Percentiles rank a stretch among this genome's conserved stretches.
Evolutionary conservation across 345 rosid genomes (phyloP).

Genomic region (Limnanthes douglasii): DNA sequence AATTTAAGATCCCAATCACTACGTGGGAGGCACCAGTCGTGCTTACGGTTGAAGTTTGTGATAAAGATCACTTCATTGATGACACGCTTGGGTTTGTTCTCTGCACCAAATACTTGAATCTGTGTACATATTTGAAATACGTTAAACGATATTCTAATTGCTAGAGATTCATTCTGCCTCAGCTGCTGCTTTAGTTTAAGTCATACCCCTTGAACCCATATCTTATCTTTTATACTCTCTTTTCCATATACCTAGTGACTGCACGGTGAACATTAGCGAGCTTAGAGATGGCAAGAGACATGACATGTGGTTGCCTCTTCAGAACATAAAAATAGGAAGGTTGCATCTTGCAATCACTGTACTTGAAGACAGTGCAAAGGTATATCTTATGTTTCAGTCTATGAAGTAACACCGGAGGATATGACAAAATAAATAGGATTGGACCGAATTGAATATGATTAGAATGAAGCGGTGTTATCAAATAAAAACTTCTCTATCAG

Average conservation of each 20-base stretch:
- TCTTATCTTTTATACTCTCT: neutral
- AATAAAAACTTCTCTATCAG: neutral
- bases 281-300: constrained; percentile 60
- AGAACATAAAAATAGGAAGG: constrained; percentile 65
- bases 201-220: too few species aligned
- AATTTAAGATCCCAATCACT: constrained; percentile 58
- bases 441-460: too few species aligned
- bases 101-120: constrained; percentile 1
- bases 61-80: constrained; percentile 74
- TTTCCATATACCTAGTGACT: constrained; percentile 35
- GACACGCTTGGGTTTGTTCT: constrained; percentile 71
- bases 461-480: too few species aligned
- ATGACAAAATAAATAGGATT: too few species aligned
- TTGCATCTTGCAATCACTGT: constrained; percentile 70
- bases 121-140: neutral
- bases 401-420: too few species aligned
- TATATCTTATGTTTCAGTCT: constrained; percentile 12
- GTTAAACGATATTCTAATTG: neutral
- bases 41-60: constrained; percentile 60
- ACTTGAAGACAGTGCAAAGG: constrained; percentile 36
- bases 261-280: constrained; percentile 43
- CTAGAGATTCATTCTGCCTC: neutral
- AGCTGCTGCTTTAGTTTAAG: neutral
- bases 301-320: constrained; percentile 86
- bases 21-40: constrained; percentile 64